phyloP scores from a whole-genome alignment of 164 flowering plant genomes.

The Aristolochia californica region DNA sequence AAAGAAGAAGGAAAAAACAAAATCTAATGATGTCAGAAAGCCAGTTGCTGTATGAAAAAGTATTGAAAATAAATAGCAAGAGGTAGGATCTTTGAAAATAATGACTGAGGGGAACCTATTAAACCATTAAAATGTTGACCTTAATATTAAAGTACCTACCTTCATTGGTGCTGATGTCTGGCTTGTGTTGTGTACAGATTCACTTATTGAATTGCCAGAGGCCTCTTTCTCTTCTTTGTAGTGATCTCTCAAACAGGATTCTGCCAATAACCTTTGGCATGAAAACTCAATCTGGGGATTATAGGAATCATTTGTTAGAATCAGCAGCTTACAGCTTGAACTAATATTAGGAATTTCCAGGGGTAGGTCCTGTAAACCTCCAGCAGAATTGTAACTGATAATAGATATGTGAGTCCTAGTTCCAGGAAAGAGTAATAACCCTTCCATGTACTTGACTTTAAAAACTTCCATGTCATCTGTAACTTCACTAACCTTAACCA shows the following conservation, averaged over 20 bases:
- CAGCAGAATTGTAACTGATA: constrained; percentile 21
- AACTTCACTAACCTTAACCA: constrained; percentile 42
- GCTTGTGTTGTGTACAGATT: constrained; percentile 16
- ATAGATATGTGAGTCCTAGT: constrained; percentile 47
- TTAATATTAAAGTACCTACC: constrained; percentile 16
- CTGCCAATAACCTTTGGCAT: constrained; percentile 35
- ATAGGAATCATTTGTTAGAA: constrained; percentile 56
- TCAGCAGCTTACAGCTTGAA: constrained; percentile 32
- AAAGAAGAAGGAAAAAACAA: neutral
- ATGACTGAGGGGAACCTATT: too few relatives aligned
- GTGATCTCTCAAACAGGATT: constrained; percentile 20
- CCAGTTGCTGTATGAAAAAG: too few relatives aligned
- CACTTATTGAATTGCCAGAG: constrained; percentile 16
- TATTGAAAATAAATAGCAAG: too few relatives aligned
- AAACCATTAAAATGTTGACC: too few relatives aligned
- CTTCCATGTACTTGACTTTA: constrained; percentile 41
- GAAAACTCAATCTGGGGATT: constrained; percentile 45
- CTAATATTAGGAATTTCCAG: constrained; percentile 14
- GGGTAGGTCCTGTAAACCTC: constrained; percentile 9
- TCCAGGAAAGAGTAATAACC: constrained; percentile 60
- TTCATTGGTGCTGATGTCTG: constrained; percentile 15
- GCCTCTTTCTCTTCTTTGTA: constrained; percentile 11
- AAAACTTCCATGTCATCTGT: constrained; percentile 25
- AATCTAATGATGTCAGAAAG: neutral
- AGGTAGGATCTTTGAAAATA: too few relatives aligned